Base-by-base conservation (phyloP, 768 basidiomycete genomes). In the Russula sp. region DNA sequence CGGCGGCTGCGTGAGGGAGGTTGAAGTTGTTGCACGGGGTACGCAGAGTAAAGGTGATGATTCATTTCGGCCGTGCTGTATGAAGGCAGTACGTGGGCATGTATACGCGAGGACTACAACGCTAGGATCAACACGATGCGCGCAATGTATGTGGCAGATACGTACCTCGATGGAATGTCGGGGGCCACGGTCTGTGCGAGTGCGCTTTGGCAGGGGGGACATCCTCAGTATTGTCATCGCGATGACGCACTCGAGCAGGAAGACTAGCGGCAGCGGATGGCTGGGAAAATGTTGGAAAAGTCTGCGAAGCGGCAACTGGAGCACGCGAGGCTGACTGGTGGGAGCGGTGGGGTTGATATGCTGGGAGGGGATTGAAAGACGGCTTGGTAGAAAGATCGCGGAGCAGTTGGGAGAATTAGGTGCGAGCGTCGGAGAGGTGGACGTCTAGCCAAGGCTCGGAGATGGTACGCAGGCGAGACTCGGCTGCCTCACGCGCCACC, bases 181-280 rank as follows among this genome's bases (percentile, higher is more conserved):
- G 49, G 76, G 76, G 32, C 70, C 73, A 62, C 75, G 77, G 14
- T 77, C 80, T 44, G 69, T 71, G 38, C 83, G 76, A 0, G 75
- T 65, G 36, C 80, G 79, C 72, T 87, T n/a, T 87, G 34, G 74
- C 46, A 7, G 86, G 84, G 0, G 83, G 84, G 34, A 75, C 61
- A 20, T 76, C 76, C 56, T 81, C 81, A 30, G 79, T 67, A 69
- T 79, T 80, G 54, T 74, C 78, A 0, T 79, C 77, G 62, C 81
- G 75, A 6, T 79, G 81, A 32, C 81, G 72, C 34, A 81, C 76
- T 9, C 79, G 74, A 28, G 74, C 63, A 0, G 75, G 69, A 57
- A 75, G 73, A 22, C 75, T 64, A 57, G 69, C 74, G 22, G 79
- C 75, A 26, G 73, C 76, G 0, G 81, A 78, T 0, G 80, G 80